Evolutionary conservation across 495 filamentous ascomycete genomes (phyloP).

Genomic region (Letharia lupina): DNA sequence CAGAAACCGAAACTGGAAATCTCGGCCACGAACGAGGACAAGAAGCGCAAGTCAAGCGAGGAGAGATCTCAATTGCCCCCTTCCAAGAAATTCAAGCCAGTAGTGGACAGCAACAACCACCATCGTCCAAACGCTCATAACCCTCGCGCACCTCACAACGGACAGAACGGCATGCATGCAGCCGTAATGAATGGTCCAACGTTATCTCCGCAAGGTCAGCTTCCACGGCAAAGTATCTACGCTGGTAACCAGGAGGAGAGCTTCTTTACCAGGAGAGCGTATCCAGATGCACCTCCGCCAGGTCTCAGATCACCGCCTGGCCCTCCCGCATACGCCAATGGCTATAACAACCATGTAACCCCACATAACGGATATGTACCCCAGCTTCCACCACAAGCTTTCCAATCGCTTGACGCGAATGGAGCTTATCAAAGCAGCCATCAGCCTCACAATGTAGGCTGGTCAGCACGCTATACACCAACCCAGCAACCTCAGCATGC

Average conservation of each 20-base stretch:
- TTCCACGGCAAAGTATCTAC: slow-evolving; percentile 13
- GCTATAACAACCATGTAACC: slow-evolving; percentile 18
- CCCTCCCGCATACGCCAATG: slow-evolving; percentile 19
- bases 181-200: slow-evolving; percentile 26
- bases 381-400: slow-evolving; percentile 33
- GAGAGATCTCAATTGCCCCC: slow-evolving; percentile 28
- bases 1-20: slow-evolving; percentile 18
- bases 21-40: slow-evolving; percentile 17
- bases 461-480: slow-evolving; percentile 28
- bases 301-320: slow-evolving; percentile 18
- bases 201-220: slow-evolving; percentile 37
- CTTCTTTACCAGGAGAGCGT: not conserved
- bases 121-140: slow-evolving; percentile 25
- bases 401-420: slow-evolving; percentile 35
- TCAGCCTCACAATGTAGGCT: slow-evolving; percentile 27
- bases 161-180: slow-evolving; percentile 30
- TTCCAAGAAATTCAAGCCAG: slow-evolving; percentile 29
- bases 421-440: slow-evolving; percentile 27
- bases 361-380: slow-evolving; percentile 20
- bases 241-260: slow-evolving; percentile 26
- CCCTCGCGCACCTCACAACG: slow-evolving; percentile 24
- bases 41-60: slow-evolving; percentile 28
- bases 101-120: slow-evolving; percentile 21
- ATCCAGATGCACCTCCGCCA: slow-evolving; percentile 12
- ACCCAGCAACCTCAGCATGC: slow-evolving; percentile 30